These are phyloP conservation scores for Physcomitrellopsis africana DNA, from an alignment of 225 moss, liverwort and hornwort species.

Conservation along the genomic window DNA sequence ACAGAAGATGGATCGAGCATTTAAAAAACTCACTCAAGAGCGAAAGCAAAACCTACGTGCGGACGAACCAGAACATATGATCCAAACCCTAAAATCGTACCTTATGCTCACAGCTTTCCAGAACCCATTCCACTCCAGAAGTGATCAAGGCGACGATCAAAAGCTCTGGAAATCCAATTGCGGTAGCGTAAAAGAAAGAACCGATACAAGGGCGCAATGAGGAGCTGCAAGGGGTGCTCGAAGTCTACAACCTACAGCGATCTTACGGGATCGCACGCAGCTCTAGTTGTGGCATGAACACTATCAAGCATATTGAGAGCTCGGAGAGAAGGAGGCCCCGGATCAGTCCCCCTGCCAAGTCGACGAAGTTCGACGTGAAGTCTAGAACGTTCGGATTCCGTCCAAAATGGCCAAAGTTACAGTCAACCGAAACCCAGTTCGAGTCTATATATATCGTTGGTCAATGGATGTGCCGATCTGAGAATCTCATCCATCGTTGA, in stretches of 20 bases:
- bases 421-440: background rate
- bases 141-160: background rate
- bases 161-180: background rate
- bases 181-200: background rate
- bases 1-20: too few species aligned
- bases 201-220: background rate
- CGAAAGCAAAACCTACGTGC: too few species aligned
- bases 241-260: background rate
- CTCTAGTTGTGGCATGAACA: background rate
- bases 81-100: slow-evolving; percentile 38
- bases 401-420: slow-evolving; percentile 6
- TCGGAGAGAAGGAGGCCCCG: background rate
- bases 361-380: background rate
- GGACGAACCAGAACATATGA: background rate
- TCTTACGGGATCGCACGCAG: background rate
- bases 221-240: background rate
- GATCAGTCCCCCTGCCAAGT: background rate
- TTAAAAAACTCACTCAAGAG: too few species aligned
- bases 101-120: background rate
- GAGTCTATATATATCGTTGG: background rate
- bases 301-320: background rate
- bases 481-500: too few species aligned
- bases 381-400: slow-evolving; percentile 35
- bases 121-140: slow-evolving; percentile 10
- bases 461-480: too few species aligned